A percentile compares a stretch with the other conserved stretches of the same genome.
Evolutionary conservation across 345 rosid species (phyloP).

Genomic region (Corchorus capsularis): DNA sequence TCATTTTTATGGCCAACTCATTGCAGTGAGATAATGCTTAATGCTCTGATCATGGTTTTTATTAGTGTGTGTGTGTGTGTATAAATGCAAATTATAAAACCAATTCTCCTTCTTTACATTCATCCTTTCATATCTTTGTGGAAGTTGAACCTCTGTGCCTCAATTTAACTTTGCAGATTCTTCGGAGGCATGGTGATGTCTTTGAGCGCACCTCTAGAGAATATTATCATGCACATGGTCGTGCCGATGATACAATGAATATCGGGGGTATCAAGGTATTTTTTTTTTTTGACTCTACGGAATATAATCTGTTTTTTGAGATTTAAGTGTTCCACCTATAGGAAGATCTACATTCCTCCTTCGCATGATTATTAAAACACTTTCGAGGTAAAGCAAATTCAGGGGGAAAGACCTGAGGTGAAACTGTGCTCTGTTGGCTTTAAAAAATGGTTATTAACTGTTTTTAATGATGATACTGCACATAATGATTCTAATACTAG

Average conservation of each 20-base stretch:
- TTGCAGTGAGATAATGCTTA: neutral
- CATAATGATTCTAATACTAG: no score
- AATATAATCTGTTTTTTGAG: neutral
- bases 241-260: slow-evolving; percentile 97
- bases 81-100: neutral
- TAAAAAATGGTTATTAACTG: no score
- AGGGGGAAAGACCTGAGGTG: no score
- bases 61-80: no score
- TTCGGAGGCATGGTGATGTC: slow-evolving; percentile 94
- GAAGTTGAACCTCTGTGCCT: slow-evolving; percentile 1
- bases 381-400: no score
- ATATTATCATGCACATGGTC: slow-evolving; percentile 92
- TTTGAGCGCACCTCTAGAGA: slow-evolving; percentile 80
- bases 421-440: no score
- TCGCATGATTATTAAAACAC: no score
- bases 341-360: neutral
- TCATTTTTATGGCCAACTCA: neutral
- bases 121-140: neutral
- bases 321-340: neutral
- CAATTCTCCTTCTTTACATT: neutral
- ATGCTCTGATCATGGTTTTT: neutral
- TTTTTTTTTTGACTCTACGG: slow-evolving; percentile 14
- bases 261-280: slow-evolving; percentile 95
- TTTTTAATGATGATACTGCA: no score
- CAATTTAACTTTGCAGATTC: slow-evolving; percentile 46